These are phyloP conservation scores for Lipomyces oligophaga DNA, from an alignment of 805 yeast genomes.

Conservation along the genomic window DNA sequence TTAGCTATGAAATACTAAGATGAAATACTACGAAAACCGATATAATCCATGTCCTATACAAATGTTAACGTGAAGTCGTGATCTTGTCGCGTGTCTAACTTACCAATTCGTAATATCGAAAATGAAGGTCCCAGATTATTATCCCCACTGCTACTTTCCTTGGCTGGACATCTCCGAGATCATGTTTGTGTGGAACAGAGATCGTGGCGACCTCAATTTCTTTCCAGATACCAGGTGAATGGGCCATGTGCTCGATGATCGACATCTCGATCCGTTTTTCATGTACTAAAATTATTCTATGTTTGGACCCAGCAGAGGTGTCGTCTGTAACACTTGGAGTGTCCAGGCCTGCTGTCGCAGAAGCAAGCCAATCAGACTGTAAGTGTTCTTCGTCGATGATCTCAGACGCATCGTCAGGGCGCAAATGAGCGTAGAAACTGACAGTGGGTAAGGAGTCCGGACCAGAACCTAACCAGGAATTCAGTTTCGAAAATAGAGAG, in stretches of 20 bases:
- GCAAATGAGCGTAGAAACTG: neutral
- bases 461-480: neutral
- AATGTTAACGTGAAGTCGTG: too few relatives aligned
- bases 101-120: neutral
- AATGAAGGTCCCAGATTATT: neutral
- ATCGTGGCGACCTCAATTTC: neutral
- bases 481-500: neutral
- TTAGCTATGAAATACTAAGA: too few relatives aligned
- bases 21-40: too few relatives aligned
- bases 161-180: neutral
- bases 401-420: neutral
- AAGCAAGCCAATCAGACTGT: neutral
- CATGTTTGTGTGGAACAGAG: neutral
- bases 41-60: too few relatives aligned
- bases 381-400: neutral
- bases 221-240: neutral
- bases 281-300: neutral
- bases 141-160: neutral
- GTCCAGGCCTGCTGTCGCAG: neutral
- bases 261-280: neutral
- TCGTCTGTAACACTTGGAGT: neutral
- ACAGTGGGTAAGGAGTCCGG: neutral
- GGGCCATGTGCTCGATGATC: neutral
- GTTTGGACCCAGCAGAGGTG: neutral
- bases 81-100: too few relatives aligned